Conservation (phyloP, 164 flowering plant genomes). For the Piper longum region DNA sequence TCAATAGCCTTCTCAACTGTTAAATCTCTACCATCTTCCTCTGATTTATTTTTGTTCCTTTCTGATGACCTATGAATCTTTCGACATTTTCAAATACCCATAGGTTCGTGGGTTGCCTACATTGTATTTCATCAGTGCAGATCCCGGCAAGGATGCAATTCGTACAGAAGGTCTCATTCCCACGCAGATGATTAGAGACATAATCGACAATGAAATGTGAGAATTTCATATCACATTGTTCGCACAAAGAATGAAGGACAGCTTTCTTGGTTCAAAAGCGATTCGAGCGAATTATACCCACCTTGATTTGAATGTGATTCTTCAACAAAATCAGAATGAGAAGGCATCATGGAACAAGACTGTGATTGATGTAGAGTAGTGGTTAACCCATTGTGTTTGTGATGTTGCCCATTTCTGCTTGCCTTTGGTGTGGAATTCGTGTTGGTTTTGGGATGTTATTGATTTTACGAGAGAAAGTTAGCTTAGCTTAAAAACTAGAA, state of each 20-base stretch:
- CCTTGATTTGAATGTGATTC: too few species aligned
- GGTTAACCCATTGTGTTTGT: not conserved
- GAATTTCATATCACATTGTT: not conserved
- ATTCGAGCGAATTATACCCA: not conserved
- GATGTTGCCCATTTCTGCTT: not conserved
- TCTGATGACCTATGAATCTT: not conserved
- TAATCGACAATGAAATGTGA: conserved; percentile 65
- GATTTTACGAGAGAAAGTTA: too few species aligned
- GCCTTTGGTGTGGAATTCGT: not conserved
- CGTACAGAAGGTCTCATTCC: conserved; percentile 95
- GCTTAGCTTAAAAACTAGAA: too few species aligned
- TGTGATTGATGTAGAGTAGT: too few species aligned
- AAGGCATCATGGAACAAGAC: too few species aligned
- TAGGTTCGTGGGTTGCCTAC: conserved; percentile 98
- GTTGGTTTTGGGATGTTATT: too few species aligned
- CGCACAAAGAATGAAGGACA: not conserved
- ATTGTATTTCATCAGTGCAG: conserved; percentile 69
- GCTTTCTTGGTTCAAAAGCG: not conserved
- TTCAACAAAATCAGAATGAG: too few species aligned
- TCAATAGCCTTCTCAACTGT: not conserved
- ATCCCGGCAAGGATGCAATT: conserved; percentile 71
- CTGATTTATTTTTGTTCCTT: not conserved
- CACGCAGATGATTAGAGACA: conserved; percentile 79
- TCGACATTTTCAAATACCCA: not conserved
- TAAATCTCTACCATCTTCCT: not conserved